A percentile compares a stretch with the other conserved stretches of the same genome.
phyloP scores from a whole-genome alignment of 202 grass and related monocot genomes.

The Brachypodium distachyon region DNA sequence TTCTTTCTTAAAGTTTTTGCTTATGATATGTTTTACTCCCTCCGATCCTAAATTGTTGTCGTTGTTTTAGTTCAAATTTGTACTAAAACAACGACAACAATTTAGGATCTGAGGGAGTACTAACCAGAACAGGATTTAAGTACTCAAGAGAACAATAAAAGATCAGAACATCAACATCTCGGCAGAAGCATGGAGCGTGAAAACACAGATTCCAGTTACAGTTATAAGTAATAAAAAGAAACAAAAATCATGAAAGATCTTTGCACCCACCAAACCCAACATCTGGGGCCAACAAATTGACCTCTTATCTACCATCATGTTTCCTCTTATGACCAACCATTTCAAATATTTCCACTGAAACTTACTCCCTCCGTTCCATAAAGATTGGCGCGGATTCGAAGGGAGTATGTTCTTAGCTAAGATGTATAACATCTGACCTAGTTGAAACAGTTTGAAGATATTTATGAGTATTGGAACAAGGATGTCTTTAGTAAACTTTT shows the following conservation, averaged over 20 bases:
- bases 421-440: background rate
- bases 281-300: constrained; percentile 9
- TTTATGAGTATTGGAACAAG: background rate
- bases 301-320: background rate
- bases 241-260: constrained; percentile 16
- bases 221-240: background rate
- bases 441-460: background rate
- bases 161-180: background rate
- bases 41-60: no score
- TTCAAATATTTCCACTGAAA: constrained; percentile 5
- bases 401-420: background rate
- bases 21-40: no score
- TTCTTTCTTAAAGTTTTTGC: background rate
- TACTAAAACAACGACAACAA: no score
- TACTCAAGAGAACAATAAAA: background rate
- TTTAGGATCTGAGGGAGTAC: no score
- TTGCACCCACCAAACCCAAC: constrained; percentile 17
- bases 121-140: background rate
- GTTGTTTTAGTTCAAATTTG: no score
- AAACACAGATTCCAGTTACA: background rate
- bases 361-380: no score
- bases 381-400: no score
- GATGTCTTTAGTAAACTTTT: background rate
- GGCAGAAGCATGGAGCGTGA: background rate
- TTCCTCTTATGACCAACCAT: constrained; percentile 8